A percentile compares a stretch with the other conserved stretches of the same genome.
Conservation (phyloP, 2,329 filamentous ascomycete genomes). For the Apiospora aurea region DNA sequence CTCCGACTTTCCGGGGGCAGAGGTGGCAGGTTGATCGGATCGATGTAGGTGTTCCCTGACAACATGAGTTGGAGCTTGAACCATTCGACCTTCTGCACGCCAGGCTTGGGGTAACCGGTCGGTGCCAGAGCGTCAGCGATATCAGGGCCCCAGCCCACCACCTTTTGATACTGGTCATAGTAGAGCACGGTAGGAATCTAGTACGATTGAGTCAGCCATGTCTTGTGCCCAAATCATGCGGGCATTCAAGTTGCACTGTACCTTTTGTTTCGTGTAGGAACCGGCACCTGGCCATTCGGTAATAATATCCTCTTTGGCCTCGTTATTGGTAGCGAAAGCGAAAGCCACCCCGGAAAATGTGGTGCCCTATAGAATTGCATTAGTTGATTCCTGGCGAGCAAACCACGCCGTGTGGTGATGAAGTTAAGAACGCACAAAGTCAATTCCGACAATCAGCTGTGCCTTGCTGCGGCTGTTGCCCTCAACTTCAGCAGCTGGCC, state of each 20-base stretch:
- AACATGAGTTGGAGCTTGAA: slow-evolving; percentile 99
- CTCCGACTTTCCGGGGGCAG: slow-evolving; percentile 98
- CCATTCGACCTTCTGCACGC: slow-evolving; percentile 99
- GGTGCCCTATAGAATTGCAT: slow-evolving; percentile 17
- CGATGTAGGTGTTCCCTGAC: slow-evolving; percentile 98
- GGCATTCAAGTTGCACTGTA: slow-evolving; percentile 46
- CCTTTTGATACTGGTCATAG: slow-evolving; percentile 99
- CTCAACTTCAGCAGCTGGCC: slow-evolving; percentile 77
- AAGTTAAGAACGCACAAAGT: slow-evolving; percentile 75
- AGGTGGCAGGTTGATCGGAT: slow-evolving; percentile 97
- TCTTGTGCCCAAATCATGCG: neutral
- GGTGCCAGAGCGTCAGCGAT: slow-evolving; percentile 96
- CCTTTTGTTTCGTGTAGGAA: slow-evolving; percentile 99
- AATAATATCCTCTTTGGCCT: slow-evolving; percentile 24
- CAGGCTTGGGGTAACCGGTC: slow-evolving; percentile 95
- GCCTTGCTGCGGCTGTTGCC: slow-evolving; percentile 90
- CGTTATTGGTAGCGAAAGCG: slow-evolving; percentile 26
- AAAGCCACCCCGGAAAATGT: slow-evolving; percentile 26
- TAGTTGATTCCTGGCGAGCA: neutral
- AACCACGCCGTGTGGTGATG: neutral
- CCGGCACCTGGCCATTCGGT: slow-evolving; percentile 51
- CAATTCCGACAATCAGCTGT: slow-evolving; percentile 97
- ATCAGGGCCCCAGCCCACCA: slow-evolving; percentile 99
- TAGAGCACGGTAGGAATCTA: slow-evolving; percentile 99
- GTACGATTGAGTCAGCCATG: slow-evolving; percentile 32